phyloP scores from a whole-genome alignment of 2,329 filamentous ascomycete species.

The Lasiodiplodia citricola region DNA sequence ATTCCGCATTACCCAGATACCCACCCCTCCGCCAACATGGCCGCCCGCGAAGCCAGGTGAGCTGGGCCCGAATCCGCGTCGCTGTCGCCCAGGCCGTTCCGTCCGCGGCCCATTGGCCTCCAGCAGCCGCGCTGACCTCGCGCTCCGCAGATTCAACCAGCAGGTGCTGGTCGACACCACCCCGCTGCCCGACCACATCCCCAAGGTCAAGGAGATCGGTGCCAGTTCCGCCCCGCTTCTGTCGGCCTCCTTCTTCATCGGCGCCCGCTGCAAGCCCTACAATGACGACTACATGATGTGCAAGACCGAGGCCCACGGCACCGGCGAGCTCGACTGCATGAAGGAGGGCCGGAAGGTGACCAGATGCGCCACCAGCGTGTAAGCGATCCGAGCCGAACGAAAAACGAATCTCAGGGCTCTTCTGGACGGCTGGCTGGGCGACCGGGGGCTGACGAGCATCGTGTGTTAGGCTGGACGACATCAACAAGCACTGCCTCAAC shows the following conservation, averaged over 20 bases:
- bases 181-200: conserved; percentile 88
- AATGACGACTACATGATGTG: conserved; percentile 99
- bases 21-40: conserved; percentile 57
- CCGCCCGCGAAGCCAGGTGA: conserved; percentile 65
- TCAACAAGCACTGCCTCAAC: conserved; percentile 91
- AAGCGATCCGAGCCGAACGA: conserved; percentile 37
- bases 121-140: conserved; percentile 24
- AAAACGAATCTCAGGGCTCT: too few relatives aligned
- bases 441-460: conserved; percentile 14
- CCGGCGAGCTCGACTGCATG: conserved; percentile 91
- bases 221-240: conserved; percentile 90
- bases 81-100: conserved; percentile 8
- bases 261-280: conserved; percentile 89
- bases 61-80: conserved; percentile 29
- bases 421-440: background rate
- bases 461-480: conserved; percentile 76
- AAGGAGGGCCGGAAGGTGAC: conserved; percentile 97
- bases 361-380: conserved; percentile 95
- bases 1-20: conserved; percentile 24
- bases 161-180: conserved; percentile 93
- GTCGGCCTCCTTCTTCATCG: conserved; percentile 95
- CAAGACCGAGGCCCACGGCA: conserved; percentile 91
- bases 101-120: conserved; percentile 31
- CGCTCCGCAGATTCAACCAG: conserved; percentile 80
- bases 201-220: conserved; percentile 91